Evolutionary conservation across 2,329 filamentous ascomycete genomes (phyloP), one percentile per base, ranked within the genome.

Genomic region (Coniochaeta hoffmannii): DNA sequence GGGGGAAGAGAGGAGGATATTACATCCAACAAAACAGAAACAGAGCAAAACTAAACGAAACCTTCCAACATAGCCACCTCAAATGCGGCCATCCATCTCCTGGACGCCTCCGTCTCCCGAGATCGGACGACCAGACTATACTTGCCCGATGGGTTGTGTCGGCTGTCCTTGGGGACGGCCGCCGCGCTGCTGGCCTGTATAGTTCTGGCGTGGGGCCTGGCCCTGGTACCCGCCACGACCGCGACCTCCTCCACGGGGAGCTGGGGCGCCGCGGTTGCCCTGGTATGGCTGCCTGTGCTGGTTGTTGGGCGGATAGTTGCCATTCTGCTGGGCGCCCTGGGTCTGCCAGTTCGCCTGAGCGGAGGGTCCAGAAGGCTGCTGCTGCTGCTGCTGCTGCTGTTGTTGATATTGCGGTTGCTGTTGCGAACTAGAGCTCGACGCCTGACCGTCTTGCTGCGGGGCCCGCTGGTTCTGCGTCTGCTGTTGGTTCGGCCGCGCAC

Each of bases 311-410:
- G 57, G 30, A n/a, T 55, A 58, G 7, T 56, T 36, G n/a, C 68
- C 67, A 56, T 72, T 74, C 54, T 74, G 69, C 49, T 68, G 70
- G 50, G 61, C 65, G 51, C 65, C 65, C 60, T 75, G 73, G 38
- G 61, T 68, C 60, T 76, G 73, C 73, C 73, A 76, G 59, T 75
- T 73, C 46, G 67, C 67, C 60, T 73, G 62, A 6, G 55, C 58
- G 6, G 56, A 50, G 28, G 56, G 55, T 17, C 55, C 35, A 26
- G 57, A 9, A 12, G 54, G 49, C 19, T 58, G 58, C 19, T 62
- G 58, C 12, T 53, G 57, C 4, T 54, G 51, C 35, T 54, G 57
- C 55, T 59, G 59, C 32, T 53, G 54, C 30, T 55, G 57, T 26
- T n/a, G n/a, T n/a, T n/a, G n/a, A 10, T 44, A 55, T 26, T 53